Evolutionary conservation across 2,329 filamentous ascomycete genomes (phyloP).

Genomic region (Hymenoscyphus salicellus): DNA sequence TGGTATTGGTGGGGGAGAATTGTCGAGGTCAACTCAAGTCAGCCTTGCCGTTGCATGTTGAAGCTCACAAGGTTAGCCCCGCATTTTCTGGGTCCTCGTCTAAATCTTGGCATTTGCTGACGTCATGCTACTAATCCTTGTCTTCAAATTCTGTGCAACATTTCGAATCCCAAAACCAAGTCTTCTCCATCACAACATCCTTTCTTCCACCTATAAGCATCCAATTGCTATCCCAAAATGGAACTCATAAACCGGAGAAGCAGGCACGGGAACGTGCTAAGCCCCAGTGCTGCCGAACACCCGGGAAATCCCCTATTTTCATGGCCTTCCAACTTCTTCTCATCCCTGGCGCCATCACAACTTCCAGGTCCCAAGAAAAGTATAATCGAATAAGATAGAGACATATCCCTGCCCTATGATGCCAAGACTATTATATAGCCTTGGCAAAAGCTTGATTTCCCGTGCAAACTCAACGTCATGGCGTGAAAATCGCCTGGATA

Average conservation of each 20-base stretch:
- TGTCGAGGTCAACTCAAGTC: background rate
- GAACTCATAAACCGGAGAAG: background rate
- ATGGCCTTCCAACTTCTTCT: background rate
- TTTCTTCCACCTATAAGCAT: background rate
- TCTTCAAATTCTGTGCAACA: background rate
- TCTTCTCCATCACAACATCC: background rate
- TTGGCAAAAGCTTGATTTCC: constrained; percentile 2
- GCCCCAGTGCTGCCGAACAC: background rate
- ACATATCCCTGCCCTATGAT: background rate
- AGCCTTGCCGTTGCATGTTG: background rate
- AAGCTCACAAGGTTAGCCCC: background rate
- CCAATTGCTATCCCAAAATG: background rate
- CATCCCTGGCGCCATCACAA: background rate
- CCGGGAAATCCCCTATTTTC: background rate
- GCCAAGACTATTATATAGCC: background rate
- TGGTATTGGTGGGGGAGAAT: background rate
- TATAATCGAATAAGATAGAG: background rate
- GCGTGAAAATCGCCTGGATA: background rate
- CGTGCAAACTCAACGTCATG: background rate
- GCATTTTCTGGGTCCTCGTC: background rate
- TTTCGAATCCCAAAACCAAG: background rate
- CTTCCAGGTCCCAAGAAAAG: background rate
- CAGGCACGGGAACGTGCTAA: background rate
- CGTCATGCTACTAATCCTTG: background rate
- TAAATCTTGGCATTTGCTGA: constrained; percentile 27